These are phyloP conservation scores for Sphagnum contortum DNA, from an alignment of 225 moss, liverwort and hornwort genomes.

Conservation along the genomic window DNA sequence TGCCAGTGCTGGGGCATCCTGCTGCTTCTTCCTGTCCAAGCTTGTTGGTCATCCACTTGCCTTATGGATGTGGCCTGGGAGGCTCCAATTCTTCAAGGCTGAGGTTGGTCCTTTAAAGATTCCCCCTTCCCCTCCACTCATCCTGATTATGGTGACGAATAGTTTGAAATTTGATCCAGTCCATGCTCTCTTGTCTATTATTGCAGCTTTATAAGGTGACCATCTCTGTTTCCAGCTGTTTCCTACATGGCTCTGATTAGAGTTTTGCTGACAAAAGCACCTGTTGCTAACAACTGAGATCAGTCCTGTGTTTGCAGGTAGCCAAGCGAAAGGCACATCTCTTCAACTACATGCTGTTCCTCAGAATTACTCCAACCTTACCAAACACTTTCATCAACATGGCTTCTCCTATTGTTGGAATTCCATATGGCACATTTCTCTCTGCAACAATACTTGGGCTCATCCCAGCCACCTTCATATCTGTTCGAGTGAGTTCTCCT, in stretches of 20 bases:
- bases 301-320: slow-evolving; percentile 38
- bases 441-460: slow-evolving; percentile 72
- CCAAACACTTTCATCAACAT: slow-evolving; percentile 97
- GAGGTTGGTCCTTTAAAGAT: slow-evolving; percentile 35
- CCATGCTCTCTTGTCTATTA: no score
- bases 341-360: slow-evolving; percentile 90
- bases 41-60: slow-evolving; percentile 85
- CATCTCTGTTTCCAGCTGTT: not conserved
- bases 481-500: slow-evolving; percentile 59
- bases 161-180: no score
- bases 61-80: slow-evolving; percentile 86
- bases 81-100: slow-evolving; percentile 53
- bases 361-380: slow-evolving; percentile 85
- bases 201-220: not conserved
- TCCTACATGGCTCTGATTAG: not conserved
- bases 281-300: not conserved
- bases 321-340: slow-evolving; percentile 61
- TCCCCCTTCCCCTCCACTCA: no score
- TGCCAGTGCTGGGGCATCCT: slow-evolving; percentile 84
- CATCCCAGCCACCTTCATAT: slow-evolving; percentile 78
- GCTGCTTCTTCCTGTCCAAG: slow-evolving; percentile 82
- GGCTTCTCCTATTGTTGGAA: slow-evolving; percentile 84
- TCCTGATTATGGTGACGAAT: no score
- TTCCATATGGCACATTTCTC: slow-evolving; percentile 70
- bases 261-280: not conserved